Evolutionary conservation across 169 alveolate genomes (phyloP).

Genomic region (Perkinsus olseni): DNA sequence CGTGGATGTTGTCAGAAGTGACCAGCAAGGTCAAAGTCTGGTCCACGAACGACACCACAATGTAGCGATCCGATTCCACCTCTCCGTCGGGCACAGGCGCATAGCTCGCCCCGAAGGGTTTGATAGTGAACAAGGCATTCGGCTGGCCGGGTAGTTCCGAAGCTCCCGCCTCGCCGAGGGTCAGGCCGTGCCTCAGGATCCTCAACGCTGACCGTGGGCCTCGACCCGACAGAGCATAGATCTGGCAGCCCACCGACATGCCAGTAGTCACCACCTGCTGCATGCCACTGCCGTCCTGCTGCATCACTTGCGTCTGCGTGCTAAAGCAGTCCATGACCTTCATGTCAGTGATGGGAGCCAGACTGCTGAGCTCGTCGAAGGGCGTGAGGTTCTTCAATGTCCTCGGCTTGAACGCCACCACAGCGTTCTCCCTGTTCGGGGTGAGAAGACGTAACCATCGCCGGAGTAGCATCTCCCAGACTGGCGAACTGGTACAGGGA

Average conservation of each 20-base stretch:
- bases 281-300: background rate
- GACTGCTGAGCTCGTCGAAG: slow-evolving; percentile 79
- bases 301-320: background rate
- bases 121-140: slow-evolving; percentile 68
- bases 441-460: slow-evolving; percentile 73
- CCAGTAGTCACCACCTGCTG: slow-evolving; percentile 8
- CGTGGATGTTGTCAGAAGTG: slow-evolving; percentile 85
- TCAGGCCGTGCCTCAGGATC: slow-evolving; percentile 88
- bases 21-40: slow-evolving; percentile 80
- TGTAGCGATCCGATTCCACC: slow-evolving; percentile 69
- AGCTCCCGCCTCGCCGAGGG: slow-evolving; percentile 88
- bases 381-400: slow-evolving; percentile 65
- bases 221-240: slow-evolving; percentile 84
- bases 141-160: slow-evolving; percentile 94
- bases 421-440: slow-evolving; percentile 69
- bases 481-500: slow-evolving; percentile 50
- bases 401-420: slow-evolving; percentile 83
- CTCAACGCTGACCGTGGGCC: slow-evolving; percentile 89
- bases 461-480: slow-evolving; percentile 59
- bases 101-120: background rate
- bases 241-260: slow-evolving; percentile 44
- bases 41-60: slow-evolving; percentile 85
- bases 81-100: slow-evolving; percentile 17
- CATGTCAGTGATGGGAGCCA: slow-evolving; percentile 90
- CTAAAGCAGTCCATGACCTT: slow-evolving; percentile 71